Conservation (phyloP, 148 eudicot genomes). For the Limonium bicolor region DNA sequence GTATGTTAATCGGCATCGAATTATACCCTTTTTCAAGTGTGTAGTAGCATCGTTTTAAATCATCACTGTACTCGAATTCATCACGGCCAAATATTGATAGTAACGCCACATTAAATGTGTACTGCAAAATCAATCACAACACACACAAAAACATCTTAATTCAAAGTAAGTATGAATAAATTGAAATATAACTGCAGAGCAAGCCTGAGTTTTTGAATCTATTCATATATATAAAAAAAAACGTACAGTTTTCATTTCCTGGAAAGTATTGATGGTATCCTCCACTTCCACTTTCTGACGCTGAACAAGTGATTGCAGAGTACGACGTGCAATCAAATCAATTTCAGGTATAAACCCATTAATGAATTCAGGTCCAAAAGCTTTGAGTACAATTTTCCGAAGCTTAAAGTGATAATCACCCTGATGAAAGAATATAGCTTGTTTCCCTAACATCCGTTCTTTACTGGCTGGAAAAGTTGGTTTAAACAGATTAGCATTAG, state of each 20-base stretch:
- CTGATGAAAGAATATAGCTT: conserved; percentile 85
- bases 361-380: conserved; percentile 62
- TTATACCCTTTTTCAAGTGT: conserved; percentile 83
- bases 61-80: conserved; percentile 58
- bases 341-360: conserved; percentile 32
- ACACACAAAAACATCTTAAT: not conserved
- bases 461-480: conserved; percentile 98
- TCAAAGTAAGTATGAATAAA: not conserved
- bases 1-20: conserved; percentile 83
- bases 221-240: not conserved
- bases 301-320: conserved; percentile 18
- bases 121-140: conserved; percentile 41
- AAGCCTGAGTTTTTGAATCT: conserved; percentile 7
- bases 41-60: conserved; percentile 75
- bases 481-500: conserved; percentile 64
- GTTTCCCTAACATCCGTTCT: conserved; percentile 86
- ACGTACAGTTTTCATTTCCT: conserved; percentile 79
- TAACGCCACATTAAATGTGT: conserved; percentile 82
- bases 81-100: conserved; percentile 82
- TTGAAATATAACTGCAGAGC: not conserved
- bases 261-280: conserved; percentile 51
- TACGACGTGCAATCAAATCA: conserved; percentile 36
- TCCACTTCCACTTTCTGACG: conserved; percentile 21
- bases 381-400: conserved; percentile 59
- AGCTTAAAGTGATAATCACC: conserved; percentile 70